Percentiles rank a stretch among this genome's conserved stretches.
phyloP scores from a whole-genome alignment of 805 yeast species.

The Saccharomycopsis fermentans region DNA sequence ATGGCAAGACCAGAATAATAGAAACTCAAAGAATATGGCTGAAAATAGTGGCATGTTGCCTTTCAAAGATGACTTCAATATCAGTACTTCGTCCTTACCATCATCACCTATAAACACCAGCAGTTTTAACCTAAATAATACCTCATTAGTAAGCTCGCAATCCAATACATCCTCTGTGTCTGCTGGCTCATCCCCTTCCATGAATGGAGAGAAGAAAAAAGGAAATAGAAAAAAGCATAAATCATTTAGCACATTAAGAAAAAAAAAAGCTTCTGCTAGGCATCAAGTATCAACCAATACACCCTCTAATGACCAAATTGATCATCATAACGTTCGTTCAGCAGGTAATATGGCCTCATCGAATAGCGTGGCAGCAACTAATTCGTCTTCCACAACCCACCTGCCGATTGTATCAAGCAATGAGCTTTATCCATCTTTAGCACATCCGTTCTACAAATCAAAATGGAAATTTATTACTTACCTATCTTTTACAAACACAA shows the following conservation, averaged over 20 bases:
- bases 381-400: background rate
- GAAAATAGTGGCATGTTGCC: background rate
- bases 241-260: slow-evolving; percentile 16
- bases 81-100: slow-evolving; percentile 11
- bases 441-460: slow-evolving; percentile 12
- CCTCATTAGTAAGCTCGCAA: background rate
- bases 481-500: slow-evolving; percentile 32
- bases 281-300: background rate
- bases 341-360: background rate
- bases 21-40: slow-evolving; percentile 32
- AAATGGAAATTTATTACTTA: slow-evolving; percentile 33
- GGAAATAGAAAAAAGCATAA: slow-evolving; percentile 13
- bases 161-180: slow-evolving; percentile 8
- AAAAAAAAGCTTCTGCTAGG: slow-evolving; percentile 4
- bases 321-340: background rate
- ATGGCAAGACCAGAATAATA: slow-evolving; percentile 35
- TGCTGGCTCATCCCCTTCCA: background rate
- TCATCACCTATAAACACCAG: slow-evolving; percentile 10
- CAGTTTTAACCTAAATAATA: background rate
- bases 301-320: background rate
- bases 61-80: slow-evolving; percentile 2
- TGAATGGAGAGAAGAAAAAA: slow-evolving; percentile 14
- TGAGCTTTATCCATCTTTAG: background rate
- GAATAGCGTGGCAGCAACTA: background rate
- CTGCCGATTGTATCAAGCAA: background rate